Evolutionary conservation across 2,329 filamentous ascomycete genomes (phyloP), one percentile per base, ranked within the genome.

Genomic region (Nigrospora osmanthi): DNA sequence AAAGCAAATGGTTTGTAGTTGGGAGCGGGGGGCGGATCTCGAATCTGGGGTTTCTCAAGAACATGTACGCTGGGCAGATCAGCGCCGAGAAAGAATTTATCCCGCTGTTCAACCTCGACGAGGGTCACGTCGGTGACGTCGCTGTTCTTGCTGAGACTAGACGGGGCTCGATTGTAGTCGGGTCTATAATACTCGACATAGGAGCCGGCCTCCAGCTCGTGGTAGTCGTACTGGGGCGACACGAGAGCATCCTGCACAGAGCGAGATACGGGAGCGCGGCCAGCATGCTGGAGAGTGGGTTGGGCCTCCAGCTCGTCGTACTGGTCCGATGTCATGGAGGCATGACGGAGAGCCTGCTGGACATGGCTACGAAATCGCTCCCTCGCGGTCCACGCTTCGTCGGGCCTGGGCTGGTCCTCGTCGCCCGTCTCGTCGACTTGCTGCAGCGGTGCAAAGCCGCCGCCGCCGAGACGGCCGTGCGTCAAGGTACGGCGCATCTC

Each of bases 131-230:
- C 47, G 30, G 16, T 19, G 11, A 13, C 32, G 23, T 46, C 43
- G 40, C 47, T 48, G 10, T 35, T 31, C 11, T 43, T 40, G 34
- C 47, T 48, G 4, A 48, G 43, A 6, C 39, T 23, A 16, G 47
- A 48, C 37, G 47, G 47, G 14, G 47, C 47, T n/a, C 43, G 37
- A 9, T 39, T 13, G 12, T 47, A 39, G 4, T 16, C 28, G 5
- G 43, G 46, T 4, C 38, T 43, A 30, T 48, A 48, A 16, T 43
- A 46, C 32, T 46, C 47, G 19, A 42, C 32, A 30, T 41, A 28
- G 6, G 46, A 32, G 11, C 38, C 34, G n/a, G 9, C 40, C 4
- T 34, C 38, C 5, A 48, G 39, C 32, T 48, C 46, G 13, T 43
- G 34, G 11, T 35, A 19, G 17, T 28, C 28, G 9, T 44, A 16